Conservation (phyloP, 495 filamentous ascomycete genomes). For the Aspergillus cavernicola region DNA sequence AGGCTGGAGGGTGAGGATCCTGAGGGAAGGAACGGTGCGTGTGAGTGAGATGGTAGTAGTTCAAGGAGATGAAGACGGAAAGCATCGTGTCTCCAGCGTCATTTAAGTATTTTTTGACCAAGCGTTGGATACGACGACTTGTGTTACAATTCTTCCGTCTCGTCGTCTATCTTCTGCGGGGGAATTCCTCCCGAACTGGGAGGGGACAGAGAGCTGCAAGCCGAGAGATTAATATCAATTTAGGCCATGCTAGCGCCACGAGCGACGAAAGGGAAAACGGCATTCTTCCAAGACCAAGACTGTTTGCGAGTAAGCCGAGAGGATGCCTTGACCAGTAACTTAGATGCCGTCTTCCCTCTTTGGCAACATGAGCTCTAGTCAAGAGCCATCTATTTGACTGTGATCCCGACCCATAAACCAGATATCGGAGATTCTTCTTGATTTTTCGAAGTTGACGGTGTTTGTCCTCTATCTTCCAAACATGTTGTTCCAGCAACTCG, state of each 20-base stretch:
- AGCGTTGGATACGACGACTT: background rate
- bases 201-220: constrained; percentile 4
- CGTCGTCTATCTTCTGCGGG: constrained; percentile 11
- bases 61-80: background rate
- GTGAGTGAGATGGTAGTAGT: background rate
- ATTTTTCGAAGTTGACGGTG: too few species aligned
- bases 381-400: too few species aligned
- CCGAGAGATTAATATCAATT: constrained; percentile 6
- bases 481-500: background rate
- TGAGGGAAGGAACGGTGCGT: background rate
- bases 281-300: background rate
- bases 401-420: too few species aligned
- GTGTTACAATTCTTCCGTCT: constrained; percentile 20
- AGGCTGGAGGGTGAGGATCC: background rate
- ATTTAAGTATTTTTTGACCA: constrained; percentile 6
- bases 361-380: background rate
- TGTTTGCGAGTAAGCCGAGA: background rate
- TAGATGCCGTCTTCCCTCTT: background rate
- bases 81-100: background rate
- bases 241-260: constrained; percentile 1
- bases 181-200: constrained; percentile 7
- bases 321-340: background rate
- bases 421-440: too few species aligned
- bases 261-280: background rate
- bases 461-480: background rate